A percentile compares a stretch with the other conserved stretches of the same genome.
Conservation (phyloP, 2,329 filamentous ascomycete genomes). For the Penicillium sp. region DNA sequence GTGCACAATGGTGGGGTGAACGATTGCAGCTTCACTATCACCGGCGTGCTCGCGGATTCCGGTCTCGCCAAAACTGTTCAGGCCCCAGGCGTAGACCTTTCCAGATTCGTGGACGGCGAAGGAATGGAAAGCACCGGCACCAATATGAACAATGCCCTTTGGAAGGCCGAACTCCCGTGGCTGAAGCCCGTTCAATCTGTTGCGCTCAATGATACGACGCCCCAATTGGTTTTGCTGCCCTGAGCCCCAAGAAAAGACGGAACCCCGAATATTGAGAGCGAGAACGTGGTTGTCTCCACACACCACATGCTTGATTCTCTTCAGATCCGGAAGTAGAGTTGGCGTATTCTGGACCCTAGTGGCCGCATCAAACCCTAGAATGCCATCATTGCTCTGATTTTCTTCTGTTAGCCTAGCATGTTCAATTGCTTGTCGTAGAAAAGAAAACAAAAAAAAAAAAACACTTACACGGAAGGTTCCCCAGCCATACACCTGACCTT, state of each 20-base stretch:
- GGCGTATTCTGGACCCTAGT: conserved; percentile 52
- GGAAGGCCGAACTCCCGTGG: conserved; percentile 64
- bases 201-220: conserved; percentile 65
- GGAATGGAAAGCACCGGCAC: conserved; percentile 78
- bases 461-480: conserved; percentile 62
- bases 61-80: conserved; percentile 86
- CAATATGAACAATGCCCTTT: conserved; percentile 64
- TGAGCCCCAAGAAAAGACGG: conserved; percentile 68
- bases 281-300: conserved; percentile 63
- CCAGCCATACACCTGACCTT: conserved; percentile 66
- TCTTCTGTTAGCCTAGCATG: conserved; percentile 14
- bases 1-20: conserved; percentile 71
- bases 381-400: conserved; percentile 64
- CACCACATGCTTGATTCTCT: conserved; percentile 59
- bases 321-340: conserved; percentile 55
- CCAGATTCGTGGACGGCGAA: conserved; percentile 74
- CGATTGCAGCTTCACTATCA: conserved; percentile 72
- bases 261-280: conserved; percentile 62
- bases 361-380: conserved; percentile 60
- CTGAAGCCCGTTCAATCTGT: conserved; percentile 58
- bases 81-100: conserved; percentile 78
- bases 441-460: neutral
- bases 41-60: conserved; percentile 68
- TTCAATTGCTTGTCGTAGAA: conserved; percentile 9
- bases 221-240: conserved; percentile 73